These are phyloP conservation scores for Pterulicium gracile DNA, from an alignment of 1,284 basidiomycete genomes.

Conservation along the genomic window DNA sequence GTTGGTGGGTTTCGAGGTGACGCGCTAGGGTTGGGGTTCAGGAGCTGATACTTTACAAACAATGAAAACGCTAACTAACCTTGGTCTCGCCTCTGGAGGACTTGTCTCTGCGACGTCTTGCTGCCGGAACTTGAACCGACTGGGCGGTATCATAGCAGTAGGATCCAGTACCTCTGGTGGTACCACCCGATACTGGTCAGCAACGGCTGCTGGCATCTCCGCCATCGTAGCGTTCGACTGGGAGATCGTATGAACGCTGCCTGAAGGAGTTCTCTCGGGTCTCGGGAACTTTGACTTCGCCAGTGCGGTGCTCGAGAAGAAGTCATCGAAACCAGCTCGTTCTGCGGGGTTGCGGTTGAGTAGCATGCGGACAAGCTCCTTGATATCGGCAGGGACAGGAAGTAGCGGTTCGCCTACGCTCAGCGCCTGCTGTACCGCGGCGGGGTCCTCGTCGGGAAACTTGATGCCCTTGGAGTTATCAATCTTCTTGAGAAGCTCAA, in stretches of 20 bases:
- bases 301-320: conserved; percentile 78
- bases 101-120: conserved; percentile 3
- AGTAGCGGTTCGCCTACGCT: conserved; percentile 31
- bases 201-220: conserved; percentile 32
- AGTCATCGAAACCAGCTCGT: conserved; percentile 85
- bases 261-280: conserved; percentile 19
- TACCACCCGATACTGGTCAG: conserved; percentile 55
- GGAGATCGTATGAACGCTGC: not conserved
- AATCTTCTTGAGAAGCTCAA: conserved; percentile 91
- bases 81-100: not conserved
- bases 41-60: not conserved
- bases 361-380: conserved; percentile 75
- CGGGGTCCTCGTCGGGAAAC: conserved; percentile 83
- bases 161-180: conserved; percentile 70
- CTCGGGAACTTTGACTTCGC: conserved; percentile 70
- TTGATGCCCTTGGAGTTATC: conserved; percentile 79
- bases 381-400: conserved; percentile 76
- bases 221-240: conserved; percentile 10
- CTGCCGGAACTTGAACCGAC: conserved; percentile 61
- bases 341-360: conserved; percentile 81
- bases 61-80: not conserved
- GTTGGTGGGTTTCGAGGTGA: not conserved
- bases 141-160: conserved; percentile 67
- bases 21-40: not conserved
- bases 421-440: conserved; percentile 20